A percentile compares a stretch with the other conserved stretches of the same genome.
Evolutionary conservation across 202 grass and related monocot species (phyloP).

Genomic region (Schoenoplectus tabernaemontani): DNA sequence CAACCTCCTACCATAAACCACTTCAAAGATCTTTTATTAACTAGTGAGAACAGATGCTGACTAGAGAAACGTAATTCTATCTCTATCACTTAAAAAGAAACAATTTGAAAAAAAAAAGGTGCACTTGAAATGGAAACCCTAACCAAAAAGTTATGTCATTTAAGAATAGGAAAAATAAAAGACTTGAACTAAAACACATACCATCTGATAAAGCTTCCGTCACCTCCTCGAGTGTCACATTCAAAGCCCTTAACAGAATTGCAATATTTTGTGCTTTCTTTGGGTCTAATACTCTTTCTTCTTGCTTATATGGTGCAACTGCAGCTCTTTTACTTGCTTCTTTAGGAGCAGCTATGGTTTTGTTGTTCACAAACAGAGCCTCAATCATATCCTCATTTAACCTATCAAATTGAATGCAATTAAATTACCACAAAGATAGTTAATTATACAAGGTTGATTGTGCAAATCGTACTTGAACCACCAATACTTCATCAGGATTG

Average conservation of each 20-base stretch:
- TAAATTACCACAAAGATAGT: not conserved
- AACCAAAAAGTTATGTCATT: slow-evolving; percentile 4
- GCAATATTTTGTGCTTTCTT: slow-evolving; percentile 99
- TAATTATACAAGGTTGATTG: not conserved
- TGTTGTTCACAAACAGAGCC: slow-evolving; percentile 86
- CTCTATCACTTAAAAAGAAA: slow-evolving; percentile 10
- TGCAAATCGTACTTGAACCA: not conserved
- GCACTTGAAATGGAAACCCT: slow-evolving; percentile 6
- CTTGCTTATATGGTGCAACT: slow-evolving; percentile 47
- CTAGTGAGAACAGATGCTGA: not conserved
- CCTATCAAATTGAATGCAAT: slow-evolving; percentile 43
- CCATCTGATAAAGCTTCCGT: slow-evolving; percentile 83
- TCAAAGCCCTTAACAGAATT: slow-evolving; percentile 86
- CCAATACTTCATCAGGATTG: not conserved
- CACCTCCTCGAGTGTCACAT: slow-evolving; percentile 89
- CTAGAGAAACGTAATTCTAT: not conserved
- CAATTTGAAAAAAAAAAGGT: not conserved
- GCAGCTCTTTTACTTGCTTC: slow-evolving; percentile 47
- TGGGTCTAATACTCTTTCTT: slow-evolving; percentile 97
- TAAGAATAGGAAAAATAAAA: not conserved
- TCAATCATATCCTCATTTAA: slow-evolving; percentile 96
- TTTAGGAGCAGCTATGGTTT: slow-evolving; percentile 34
- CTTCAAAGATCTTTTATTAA: not conserved
- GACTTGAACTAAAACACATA: slow-evolving; percentile 28
- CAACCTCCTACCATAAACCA: slow-evolving; percentile 32